A percentile compares a stretch with the other conserved stretches of the same genome.
These are phyloP conservation scores for Stephania cephalantha DNA, from an alignment of 164 flowering plant species.

Conservation along the genomic window DNA sequence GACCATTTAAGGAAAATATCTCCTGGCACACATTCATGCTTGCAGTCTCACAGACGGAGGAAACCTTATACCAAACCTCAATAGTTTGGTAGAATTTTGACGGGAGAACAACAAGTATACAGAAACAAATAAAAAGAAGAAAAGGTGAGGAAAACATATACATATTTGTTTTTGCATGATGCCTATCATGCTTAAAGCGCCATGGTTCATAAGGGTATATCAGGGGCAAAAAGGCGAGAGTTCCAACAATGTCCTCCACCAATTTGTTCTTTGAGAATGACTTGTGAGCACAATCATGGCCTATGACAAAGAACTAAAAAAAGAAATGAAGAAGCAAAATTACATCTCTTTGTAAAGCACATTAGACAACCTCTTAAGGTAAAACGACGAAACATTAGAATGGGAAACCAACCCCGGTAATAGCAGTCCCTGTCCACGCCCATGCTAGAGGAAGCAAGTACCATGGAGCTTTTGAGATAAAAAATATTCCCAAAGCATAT, in stretches of 20 bases:
- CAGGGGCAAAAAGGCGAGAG: constrained; percentile 87
- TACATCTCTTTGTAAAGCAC: not conserved
- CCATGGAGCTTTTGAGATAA: constrained; percentile 94
- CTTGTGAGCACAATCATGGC: constrained; percentile 98
- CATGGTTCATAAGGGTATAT: constrained; percentile 98
- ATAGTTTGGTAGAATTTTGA: not conserved
- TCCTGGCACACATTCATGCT: not conserved
- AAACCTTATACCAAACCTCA: not conserved
- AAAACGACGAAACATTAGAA: not conserved
- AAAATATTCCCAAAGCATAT: constrained; percentile 70
- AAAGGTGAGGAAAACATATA: constrained; percentile 24
- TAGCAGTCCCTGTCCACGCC: constrained; percentile 98
- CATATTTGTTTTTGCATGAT: constrained; percentile 98
- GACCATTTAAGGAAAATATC: too few relatives aligned
- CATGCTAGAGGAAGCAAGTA: constrained; percentile 96
- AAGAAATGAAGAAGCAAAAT: constrained; percentile 8
- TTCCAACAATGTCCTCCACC: constrained; percentile 91
- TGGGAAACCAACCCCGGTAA: constrained; percentile 72
- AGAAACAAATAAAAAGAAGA: not conserved
- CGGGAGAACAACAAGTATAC: not conserved
- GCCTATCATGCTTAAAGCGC: constrained; percentile 90
- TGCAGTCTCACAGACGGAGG: not conserved
- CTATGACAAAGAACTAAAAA: constrained; percentile 84
- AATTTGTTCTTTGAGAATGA: constrained; percentile 92
- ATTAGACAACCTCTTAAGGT: not conserved